phyloP scores from a whole-genome alignment of 1,284 basidiomycete species.

The Heterobasidion occidentale region DNA sequence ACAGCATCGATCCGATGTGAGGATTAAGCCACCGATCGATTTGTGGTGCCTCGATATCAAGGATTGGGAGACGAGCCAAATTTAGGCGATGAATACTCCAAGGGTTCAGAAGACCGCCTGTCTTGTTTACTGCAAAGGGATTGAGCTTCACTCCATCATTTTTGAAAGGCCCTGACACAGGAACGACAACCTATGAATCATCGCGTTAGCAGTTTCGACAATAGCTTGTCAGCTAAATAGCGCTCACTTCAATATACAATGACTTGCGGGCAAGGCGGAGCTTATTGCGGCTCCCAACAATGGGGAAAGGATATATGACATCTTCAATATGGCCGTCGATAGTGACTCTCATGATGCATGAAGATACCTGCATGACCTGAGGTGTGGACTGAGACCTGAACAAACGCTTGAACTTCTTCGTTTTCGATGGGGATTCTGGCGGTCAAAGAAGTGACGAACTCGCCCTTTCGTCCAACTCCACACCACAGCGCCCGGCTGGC shows the following conservation, averaged over 20 bases:
- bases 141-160: constrained; percentile 19
- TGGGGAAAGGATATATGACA: constrained; percentile 26
- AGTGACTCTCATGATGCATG: constrained; percentile 23
- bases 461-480: constrained; percentile 25
- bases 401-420: not conserved
- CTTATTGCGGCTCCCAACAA: constrained; percentile 23
- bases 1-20: constrained; percentile 23
- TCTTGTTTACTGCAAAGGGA: constrained; percentile 23
- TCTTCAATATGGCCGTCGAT: constrained; percentile 19
- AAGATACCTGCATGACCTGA: constrained; percentile 21
- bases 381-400: not conserved
- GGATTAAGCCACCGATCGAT: constrained; percentile 12
- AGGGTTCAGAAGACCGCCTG: constrained; percentile 14
- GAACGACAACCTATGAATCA: constrained; percentile 17
- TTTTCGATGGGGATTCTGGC: not conserved
- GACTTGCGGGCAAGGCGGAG: constrained; percentile 17
- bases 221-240: not conserved
- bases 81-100: constrained; percentile 36
- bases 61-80: constrained; percentile 26
- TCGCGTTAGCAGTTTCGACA: not conserved
- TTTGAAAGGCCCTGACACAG: constrained; percentile 17
- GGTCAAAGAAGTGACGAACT: constrained; percentile 9
- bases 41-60: constrained; percentile 6
- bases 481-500: not conserved
- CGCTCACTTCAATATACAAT: not conserved